Evolutionary conservation across 1,284 basidiomycete genomes (phyloP).

Genomic region (Ustilago loliicola): DNA sequence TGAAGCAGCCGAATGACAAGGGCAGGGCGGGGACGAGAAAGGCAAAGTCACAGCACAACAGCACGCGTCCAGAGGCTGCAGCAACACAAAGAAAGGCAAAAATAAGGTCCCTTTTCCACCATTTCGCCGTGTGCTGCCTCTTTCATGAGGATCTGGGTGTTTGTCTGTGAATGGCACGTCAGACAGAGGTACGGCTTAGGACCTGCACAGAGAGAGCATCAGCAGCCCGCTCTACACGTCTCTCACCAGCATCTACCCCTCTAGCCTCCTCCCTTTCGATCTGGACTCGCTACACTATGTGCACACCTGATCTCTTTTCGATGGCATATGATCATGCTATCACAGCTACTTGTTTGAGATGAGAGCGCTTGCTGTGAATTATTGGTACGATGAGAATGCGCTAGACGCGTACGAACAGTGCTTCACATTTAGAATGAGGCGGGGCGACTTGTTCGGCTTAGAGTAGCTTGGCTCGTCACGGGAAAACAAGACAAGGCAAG

Average conservation of each 20-base stretch:
- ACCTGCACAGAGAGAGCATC: too few relatives aligned
- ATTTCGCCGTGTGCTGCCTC: slow-evolving; percentile 22
- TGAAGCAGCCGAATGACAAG: background rate
- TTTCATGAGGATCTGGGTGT: slow-evolving; percentile 1
- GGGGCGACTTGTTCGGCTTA: background rate
- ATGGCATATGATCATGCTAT: background rate
- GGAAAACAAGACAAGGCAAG: background rate
- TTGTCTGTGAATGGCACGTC: background rate
- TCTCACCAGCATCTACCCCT: background rate
- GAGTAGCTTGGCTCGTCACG: background rate
- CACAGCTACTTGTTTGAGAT: background rate
- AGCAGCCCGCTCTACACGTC: background rate
- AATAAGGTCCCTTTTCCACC: slow-evolving; percentile 3
- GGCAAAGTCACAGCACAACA: background rate
- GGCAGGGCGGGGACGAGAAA: slow-evolving; percentile 8
- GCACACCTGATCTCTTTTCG: too few relatives aligned
- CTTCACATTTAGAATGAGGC: background rate
- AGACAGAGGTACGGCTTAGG: background rate
- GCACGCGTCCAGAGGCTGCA: slow-evolving; percentile 13
- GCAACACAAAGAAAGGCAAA: background rate
- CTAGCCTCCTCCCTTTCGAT: too few relatives aligned
- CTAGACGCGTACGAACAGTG: background rate
- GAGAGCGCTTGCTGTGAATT: background rate
- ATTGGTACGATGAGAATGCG: background rate
- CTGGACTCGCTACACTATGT: too few relatives aligned